Base-by-base conservation (phyloP, 225 moss, liverwort and hornwort genomes). In the Straminergon stramineum region DNA sequence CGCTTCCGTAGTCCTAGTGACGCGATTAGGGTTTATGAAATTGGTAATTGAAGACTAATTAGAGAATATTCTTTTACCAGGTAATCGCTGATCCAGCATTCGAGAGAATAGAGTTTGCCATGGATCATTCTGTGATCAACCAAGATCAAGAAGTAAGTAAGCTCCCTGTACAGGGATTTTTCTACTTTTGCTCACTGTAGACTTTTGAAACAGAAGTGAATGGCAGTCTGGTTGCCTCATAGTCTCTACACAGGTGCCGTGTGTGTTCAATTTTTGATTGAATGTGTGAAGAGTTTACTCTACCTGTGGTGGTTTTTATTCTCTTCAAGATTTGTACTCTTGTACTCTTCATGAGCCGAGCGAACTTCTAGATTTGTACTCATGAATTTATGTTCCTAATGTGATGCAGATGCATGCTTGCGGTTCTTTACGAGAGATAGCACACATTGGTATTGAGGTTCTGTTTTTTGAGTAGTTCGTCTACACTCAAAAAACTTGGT, bases 131-230 rank as follows among this genome's bases (percentile, higher is more conserved):
- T 34, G 94, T 94, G 77, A 89, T 95, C 65, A 92, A 95, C 23
- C 94, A 94, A 86, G 90, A 94, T 91, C 93, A 94, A 89, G 96
- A 39, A 80, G 39, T 61, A 96, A 91, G 95, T 95, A 88, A 94
- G 94, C 60, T 64, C 26, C 45, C 30, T 82, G 34, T 57, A 27
- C 26, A 51, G 87, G 71, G 48, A 81, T 61, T 45, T 67, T 87
- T n/a, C 39, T 73, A 31, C 12, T 58, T 68, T 28, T 39, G 30
- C 30, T 30, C 30, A 4, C 15, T 14, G 52, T 55, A 55, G 82
- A 35, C 22, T 31, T 64, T 75, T 56, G 88, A 61, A 75, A 75
- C 27, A 24, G 31, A 43, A 19, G 76, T 18, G 71, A 61, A 55
- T 66, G 57, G n/a, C 56, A 39, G 66, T 4, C 24, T 68, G 58